Conservation (phyloP, 495 filamentous ascomycete species). For the Podospora anserina region DNA sequence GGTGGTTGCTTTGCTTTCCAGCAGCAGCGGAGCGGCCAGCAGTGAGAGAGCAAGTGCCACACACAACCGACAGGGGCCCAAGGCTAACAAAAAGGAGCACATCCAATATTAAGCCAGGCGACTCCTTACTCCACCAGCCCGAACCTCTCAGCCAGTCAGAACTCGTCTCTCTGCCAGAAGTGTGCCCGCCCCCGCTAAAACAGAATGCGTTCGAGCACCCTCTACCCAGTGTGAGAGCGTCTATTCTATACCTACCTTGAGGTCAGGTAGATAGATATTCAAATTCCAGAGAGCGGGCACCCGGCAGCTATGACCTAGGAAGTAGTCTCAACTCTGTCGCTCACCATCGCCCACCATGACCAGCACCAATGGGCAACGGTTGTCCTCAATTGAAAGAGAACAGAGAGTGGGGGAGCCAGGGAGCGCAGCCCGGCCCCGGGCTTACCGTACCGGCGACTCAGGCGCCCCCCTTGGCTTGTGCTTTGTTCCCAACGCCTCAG, state of each 20-base stretch:
- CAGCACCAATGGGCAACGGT: neutral
- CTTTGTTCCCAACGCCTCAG: conserved; percentile 2
- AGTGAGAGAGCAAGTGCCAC: conserved; percentile 15
- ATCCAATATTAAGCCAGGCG: conserved; percentile 18
- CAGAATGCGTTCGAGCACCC: neutral
- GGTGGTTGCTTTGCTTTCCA: conserved; percentile 1
- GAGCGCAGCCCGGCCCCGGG: conserved; percentile 5
- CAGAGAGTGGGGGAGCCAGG: neutral
- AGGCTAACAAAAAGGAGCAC: conserved; percentile 24
- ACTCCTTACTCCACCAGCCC: conserved; percentile 12
- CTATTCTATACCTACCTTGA: too few species aligned
- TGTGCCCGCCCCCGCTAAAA: conserved; percentile 13
- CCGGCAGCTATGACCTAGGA: neutral
- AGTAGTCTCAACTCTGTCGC: neutral
- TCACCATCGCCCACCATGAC: neutral
- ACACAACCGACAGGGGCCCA: conserved; percentile 13
- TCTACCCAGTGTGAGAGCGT: neutral
- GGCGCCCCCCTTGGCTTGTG: neutral
- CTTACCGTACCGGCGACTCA: neutral
- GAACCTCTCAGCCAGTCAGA: conserved; percentile 10
- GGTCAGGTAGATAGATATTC: neutral
- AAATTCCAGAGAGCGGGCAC: neutral
- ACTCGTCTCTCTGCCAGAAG: conserved; percentile 4
- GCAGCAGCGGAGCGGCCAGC: neutral
- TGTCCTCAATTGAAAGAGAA: conserved; percentile 1